Evolutionary conservation across 306 rosid genomes (phyloP), one percentile per base, ranked within the genome.

Genomic region (Cucumis sativus): DNA sequence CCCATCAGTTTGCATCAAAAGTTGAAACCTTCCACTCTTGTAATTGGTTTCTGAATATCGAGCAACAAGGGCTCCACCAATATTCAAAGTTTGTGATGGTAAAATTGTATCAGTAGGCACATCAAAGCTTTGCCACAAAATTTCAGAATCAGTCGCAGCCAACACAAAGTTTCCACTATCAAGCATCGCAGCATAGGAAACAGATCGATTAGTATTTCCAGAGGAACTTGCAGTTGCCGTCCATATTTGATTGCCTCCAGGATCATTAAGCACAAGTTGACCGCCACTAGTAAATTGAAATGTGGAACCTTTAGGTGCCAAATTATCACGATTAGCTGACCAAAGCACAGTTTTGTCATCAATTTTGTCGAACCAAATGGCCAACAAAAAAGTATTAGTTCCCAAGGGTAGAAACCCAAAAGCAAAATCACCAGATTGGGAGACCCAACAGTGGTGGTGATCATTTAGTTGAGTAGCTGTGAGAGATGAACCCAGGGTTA

Each of bases 81-180:
- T 21, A 10, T 9, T 39, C 17, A 92, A 4, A 17, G 62, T 54
- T 73, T 89, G 90, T 35, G 79, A 69, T 6, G 95, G 96, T 59
- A 92, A 80, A 69, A 92, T 79, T 0, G 96, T 89, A 76, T 89
- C 93, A 0, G 96, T 87, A 20, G 91, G 91, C 11, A 59, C 10
- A 0, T 78, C 47, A 60, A 92, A 92, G 77, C 95, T 89, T 75
- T 84, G 67, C 96, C 96, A 92, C 30, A 83, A 62, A 67, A 6
- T 0, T 6, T 9, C 14, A 1, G 85, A 77, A 15, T 37, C 10
- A 0, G 5, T 6, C 37, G 69, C 56, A 4, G 49, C 77, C 73
- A 91, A 65, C 66, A 88, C 88, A 14, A 91, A 86, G 81, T 89
- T 89, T 0, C 95, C 90, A 2, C 37, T 78, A 70, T 89, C 89